Base-by-base conservation (phyloP, 495 filamentous ascomycete genomes). In the Pyrenula massariospora region DNA sequence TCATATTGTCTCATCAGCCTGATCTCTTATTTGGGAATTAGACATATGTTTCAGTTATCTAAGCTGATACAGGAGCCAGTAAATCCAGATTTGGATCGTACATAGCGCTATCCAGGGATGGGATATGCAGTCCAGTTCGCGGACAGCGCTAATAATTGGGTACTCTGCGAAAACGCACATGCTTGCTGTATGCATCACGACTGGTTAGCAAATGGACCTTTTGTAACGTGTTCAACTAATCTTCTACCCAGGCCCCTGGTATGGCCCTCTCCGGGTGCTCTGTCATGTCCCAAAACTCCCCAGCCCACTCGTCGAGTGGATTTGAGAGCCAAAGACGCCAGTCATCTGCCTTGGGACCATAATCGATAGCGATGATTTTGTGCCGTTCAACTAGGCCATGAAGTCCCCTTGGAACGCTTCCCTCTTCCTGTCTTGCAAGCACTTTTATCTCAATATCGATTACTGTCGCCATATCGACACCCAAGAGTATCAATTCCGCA, bases 1-100 rank as follows among this genome's bases (percentile, higher is more conserved):
- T 8, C 62, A 53, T 50, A 56, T 53, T 55, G 60, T 64, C 53
- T 58, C 51, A 53, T 59, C 58, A 31, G 59, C 63, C 56, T 54
- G 59, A 25, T 60, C 59, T 62, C 59, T 54, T 53, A 63, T 69
- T 59, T 67, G 52, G 47, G 67, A 63, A 62, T 70, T 57, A 57
- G 68, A 71, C 50, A 68, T 52, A 59, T 60, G 59, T 56, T 70
- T 60, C 3, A 70, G 48, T 63, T 52, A 68, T 71, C 61, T 47
- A 71, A 63, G 63, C 62, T 70, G 55, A 69, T 69, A 10, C 64
- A 61, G 25, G 58, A 65, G 48, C 69, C 61, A n/a, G 62, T 68
- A 57, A 68, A 68, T 53, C 65, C 57, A 22, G 58, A 54, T 57
- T 68, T 57, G 2, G 66, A 62, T 57, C 54, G 66, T 49, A 59